phyloP scores from a whole-genome alignment of 1,284 basidiomycete species.

The Porodaedalea pini region DNA sequence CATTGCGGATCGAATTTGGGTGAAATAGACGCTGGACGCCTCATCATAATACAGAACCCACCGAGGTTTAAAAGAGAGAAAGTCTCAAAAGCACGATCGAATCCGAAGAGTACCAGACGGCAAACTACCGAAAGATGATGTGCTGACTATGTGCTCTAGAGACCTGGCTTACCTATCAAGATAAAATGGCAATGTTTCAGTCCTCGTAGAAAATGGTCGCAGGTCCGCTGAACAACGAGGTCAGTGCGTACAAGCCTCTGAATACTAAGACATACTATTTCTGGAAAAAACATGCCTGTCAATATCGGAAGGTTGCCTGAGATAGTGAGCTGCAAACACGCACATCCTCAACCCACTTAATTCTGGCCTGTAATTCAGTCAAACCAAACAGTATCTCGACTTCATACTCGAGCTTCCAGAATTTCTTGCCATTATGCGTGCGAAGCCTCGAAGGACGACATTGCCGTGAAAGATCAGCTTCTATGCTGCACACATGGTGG shows the following conservation, averaged over 20 bases:
- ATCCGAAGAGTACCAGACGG: too few species aligned
- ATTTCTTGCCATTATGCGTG: conserved; percentile 57
- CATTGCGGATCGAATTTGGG: too few species aligned
- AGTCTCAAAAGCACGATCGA: too few species aligned
- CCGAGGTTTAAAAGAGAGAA: too few species aligned
- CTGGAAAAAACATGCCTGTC: conserved; percentile 27
- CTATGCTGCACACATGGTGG: conserved; percentile 67
- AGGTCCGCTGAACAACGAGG: conserved; percentile 64
- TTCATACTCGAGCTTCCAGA: conserved; percentile 76
- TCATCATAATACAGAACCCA: too few species aligned
- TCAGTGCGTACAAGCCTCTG: conserved; percentile 2
- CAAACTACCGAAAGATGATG: too few species aligned
- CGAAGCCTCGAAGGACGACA: conserved; percentile 45
- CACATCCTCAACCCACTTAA: conserved; percentile 76
- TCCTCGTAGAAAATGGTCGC: conserved; percentile 58
- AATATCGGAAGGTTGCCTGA: not conserved
- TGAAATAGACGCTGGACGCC: too few species aligned
- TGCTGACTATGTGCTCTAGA: too few species aligned
- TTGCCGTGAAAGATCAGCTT: conserved; percentile 67
- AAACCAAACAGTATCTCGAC: conserved; percentile 77
- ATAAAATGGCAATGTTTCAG: too few species aligned
- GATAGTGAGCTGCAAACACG: too few species aligned
- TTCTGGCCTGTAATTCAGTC: conserved; percentile 73
- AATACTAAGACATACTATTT: conserved; percentile 51
- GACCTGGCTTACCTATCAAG: too few species aligned